phyloP scores from a whole-genome alignment of 192 early-diverging fungal species.

The Podila minutissima region DNA sequence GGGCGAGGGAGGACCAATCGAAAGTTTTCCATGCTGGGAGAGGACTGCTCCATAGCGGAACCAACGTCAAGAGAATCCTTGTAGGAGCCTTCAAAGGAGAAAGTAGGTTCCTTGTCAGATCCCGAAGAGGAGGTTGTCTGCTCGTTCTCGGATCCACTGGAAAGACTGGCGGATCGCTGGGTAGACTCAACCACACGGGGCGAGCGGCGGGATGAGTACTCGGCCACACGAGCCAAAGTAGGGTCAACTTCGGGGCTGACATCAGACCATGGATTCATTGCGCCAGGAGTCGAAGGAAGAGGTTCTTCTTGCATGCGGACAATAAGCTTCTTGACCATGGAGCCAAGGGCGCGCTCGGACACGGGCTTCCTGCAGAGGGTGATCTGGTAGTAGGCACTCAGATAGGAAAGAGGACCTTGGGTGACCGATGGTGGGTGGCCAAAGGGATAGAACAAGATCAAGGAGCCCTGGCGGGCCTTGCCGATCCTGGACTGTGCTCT shows the following conservation, averaged over 20 bases:
- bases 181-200: too few species aligned
- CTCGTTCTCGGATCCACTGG: too few species aligned
- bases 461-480: conserved; percentile 29
- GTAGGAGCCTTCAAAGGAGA: too few species aligned
- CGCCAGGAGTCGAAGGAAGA: conserved; percentile 11
- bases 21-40: too few species aligned
- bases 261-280: background rate
- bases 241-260: background rate
- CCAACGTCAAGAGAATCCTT: too few species aligned
- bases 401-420: conserved; percentile 28
- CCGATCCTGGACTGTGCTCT: conserved; percentile 30
- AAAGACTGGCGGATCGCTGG: too few species aligned
- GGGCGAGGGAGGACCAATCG: too few species aligned
- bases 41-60: too few species aligned
- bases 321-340: conserved; percentile 28
- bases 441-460: conserved; percentile 48
- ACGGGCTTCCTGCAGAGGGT: conserved; percentile 45
- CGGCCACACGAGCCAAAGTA: too few species aligned
- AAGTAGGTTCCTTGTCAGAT: too few species aligned
- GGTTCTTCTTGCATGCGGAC: conserved; percentile 8
- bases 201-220: too few species aligned
- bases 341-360: conserved; percentile 35
- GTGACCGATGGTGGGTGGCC: conserved; percentile 45
- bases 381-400: conserved; percentile 39
- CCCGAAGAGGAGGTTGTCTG: too few species aligned